Evolutionary conservation across 352 stramenopile genomes (phyloP), one percentile per base, ranked within the genome.

Genomic region (Thraustochytrium striatum): DNA sequence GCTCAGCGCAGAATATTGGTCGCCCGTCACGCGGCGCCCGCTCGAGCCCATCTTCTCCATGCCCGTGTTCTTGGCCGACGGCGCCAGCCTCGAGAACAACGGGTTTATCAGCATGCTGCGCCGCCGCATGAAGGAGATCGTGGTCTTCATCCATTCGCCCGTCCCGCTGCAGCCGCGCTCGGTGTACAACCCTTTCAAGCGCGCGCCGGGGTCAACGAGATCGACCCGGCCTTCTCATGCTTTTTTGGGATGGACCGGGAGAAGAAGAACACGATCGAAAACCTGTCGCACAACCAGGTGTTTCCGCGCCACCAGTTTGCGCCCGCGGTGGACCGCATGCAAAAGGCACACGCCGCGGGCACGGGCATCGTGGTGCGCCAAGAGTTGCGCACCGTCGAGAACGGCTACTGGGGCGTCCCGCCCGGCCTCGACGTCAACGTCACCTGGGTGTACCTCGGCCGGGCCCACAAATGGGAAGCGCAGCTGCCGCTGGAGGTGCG

Each of bases 281-380:
- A 80, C 38, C 58, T 80, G 11, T 39, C 33, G 9, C 70, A 80
- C 57, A 80, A 80, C 41, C 70, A 80, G 36, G 70, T 80, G 16
- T 80, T 80, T 81, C 41, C 70, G 2, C 55, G 58, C 32, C 43
- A 43, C 33, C 36, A 73, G 38, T 47, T 72, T 57, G 38, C 68
- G 13, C 19, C 9, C 7, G 25, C 79, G 19, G 21, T 80, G 8
- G 70, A 69, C 25, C 16, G 19, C 13, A 80, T 80, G 70, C 70
- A 80, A 32, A 19, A 72, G 32, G 58, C 55, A 1, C 55, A 80
- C 16, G 36, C 21, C 0, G 11, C 8, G n/a, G 70, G 70, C 16
- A 72, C 19, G 21, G 70, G 70, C 19, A 81, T 80, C 32, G 70
- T 80, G 9, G 70, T 80, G 8, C 55, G 58, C 28, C 58, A 69